Base-by-base conservation (phyloP, 352 stramenopile species). In the Phytophthora chlamydospora region DNA sequence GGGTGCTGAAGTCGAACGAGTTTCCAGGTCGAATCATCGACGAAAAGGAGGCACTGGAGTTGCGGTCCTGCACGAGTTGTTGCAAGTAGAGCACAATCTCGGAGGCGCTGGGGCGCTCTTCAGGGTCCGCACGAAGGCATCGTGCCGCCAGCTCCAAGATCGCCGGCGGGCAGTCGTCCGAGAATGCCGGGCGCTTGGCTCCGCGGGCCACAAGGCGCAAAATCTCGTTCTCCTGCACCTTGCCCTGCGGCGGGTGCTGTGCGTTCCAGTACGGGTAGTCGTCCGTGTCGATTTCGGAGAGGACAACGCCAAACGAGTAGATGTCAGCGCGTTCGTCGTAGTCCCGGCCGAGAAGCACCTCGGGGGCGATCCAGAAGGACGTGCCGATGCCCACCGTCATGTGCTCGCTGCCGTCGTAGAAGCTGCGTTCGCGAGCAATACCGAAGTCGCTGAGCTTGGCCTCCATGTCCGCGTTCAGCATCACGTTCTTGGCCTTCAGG, bases 381-480 rank as follows among this genome's bases (percentile, higher is more conserved):
- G 81, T 89, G 4, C 79, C 81, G 36, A 91, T 82, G 33, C 77
- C 81, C 7, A 73, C 62, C 0, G 81, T 90, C 78, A 90, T 88
- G 68, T 80, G 69, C 31, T 81, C 77, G 32, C 53, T 73, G 35
- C 77, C 71, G 46, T 84, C 76, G 29, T 84, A 71, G 17, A 79
- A 76, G 27, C 66, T 66, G 14, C 72, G 68, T 50, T 87, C 73
- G 2, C 80, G 78, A 1, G 78, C 83, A 32, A 88, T 76, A 6
- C 80, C 78, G 63, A 92, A 92, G 64, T 92, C 83, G 32, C 78
- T 90, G 16, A 92, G 62, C 39, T 92, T 92, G 24, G 80, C 80
- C 35, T 88, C 68, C 68, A 84, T 71, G 12, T 85, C 65, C 10
- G 60, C 54, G 52, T 80, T 77, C 36, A 80, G 38, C 35, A 83